Evolutionary conservation across 108 stramenopile genomes (phyloP), one percentile per base, ranked within the genome.

Genomic region (Cyclotella choctawhatcheeana): DNA sequence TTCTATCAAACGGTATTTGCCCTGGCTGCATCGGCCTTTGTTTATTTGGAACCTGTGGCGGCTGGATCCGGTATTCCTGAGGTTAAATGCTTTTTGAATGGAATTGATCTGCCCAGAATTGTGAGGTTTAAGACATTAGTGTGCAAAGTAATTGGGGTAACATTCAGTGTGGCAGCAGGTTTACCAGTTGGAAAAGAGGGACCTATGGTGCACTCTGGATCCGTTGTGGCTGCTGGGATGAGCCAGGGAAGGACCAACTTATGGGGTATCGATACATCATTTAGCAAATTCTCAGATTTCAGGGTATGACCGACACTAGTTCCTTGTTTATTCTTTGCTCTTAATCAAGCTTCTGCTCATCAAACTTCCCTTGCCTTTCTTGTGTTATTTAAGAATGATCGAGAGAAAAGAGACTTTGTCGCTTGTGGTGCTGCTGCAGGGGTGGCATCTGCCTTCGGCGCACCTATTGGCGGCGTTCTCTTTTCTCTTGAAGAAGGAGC

Each of bases 171-270:
- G 10, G 89, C 93, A 5, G 92, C 89, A 17, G 97, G 97, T 6
- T 79, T 99, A 34, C 97, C 97, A 0, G 95, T 97, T 17, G 99
- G 99, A 58, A 98, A 97, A 77, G 99, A 99, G 78, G 99, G 97
- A 2, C 97, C 95, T 18, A 97, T 98, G 97, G 91, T 98, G 25
- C 93, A 92, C 66, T 77, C 74, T 67, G 93, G 93, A 14, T 55
- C 88, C 22, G 93, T 94, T 26, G 90, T 94, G 34, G 93, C 90
- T 2, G 92, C 92, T 18, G 85, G 81, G n/a, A 86, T 95, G 31
- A 88, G 89, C 35, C 93, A 98, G 76, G 98, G 98, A 37, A 85
- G 88, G 70, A 89, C 89, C 35, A 85, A 82, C 27, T 87, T 86
- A 50, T 92, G 88, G 78, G 96, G 97, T 33, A 80, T 93, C 55